Evolutionary conservation across 495 filamentous ascomycete genomes (phyloP), one percentile per base, ranked within the genome.

Genomic region (Geoglossum glabrum): DNA sequence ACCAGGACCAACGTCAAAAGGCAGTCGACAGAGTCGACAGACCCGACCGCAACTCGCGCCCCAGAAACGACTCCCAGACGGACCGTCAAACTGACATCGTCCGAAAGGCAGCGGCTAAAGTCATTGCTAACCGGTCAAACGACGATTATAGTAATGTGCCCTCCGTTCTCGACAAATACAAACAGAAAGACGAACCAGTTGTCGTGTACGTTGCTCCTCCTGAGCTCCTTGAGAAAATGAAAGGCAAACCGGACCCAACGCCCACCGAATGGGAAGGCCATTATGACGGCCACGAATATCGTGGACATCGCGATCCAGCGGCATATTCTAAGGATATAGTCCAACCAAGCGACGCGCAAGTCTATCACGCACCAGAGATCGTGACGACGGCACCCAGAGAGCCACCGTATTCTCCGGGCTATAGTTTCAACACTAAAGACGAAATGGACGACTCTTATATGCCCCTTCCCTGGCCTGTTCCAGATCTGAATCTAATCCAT

Each of bases 401-500:
- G 31, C 59, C 50, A 0, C 55, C 61, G 28, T 55, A 58, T 25
- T 49, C 58, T n/a, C 64, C 61, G 25, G 58, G 47, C 17, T 64
- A 64, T 56, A 60, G 60, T 13, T 59, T 63, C 8, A 58, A 55
- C 43, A 59, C 61, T 54, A 57, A 60, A 19, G 64, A 70, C 31
- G 60, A 64, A 23, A 40, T 64, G 8, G 58, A 66, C 40, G 59
- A 56, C 8, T 60, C 66, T n/a, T 40, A 54, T n/a, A 30, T 57
- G n/a, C 61, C 54, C 25, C 63, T 74, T 7, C 74, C 75, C n/a
- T 77, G 76, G 74, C 64, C 66, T 26, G 70, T 78, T 38, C 74
- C 76, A 19, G 60, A 55, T 6, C 64, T 79, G 10, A 73, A 68
- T 26, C 66, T 77, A 30, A 75, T 76, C 47, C 65, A 73, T 30